These are phyloP conservation scores for Pseudofabraea citricarpa DNA, from an alignment of 2,329 filamentous ascomycete species.

Conservation along the genomic window DNA sequence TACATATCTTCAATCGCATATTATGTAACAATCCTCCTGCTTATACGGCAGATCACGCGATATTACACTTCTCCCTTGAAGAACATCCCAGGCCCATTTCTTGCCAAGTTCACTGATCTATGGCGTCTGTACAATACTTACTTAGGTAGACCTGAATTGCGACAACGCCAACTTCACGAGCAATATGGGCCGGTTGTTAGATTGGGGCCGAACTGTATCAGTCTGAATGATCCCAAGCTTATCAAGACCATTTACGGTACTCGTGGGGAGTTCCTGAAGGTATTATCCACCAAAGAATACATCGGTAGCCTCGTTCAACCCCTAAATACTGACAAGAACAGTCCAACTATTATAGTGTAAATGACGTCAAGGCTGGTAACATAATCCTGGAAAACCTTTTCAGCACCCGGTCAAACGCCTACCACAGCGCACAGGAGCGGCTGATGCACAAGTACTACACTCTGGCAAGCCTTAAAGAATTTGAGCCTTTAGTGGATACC, in stretches of 20 bases:
- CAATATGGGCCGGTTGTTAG: slow-evolving; percentile 18
- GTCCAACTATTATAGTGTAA: slow-evolving; percentile 19
- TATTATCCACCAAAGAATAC: too few species aligned
- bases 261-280: slow-evolving; percentile 16
- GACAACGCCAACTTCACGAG: slow-evolving; percentile 14
- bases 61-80: slow-evolving; percentile 10
- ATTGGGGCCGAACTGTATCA: slow-evolving; percentile 22
- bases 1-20: too few species aligned
- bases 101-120: slow-evolving; percentile 21
- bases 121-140: slow-evolving; percentile 20
- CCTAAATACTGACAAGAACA: too few species aligned
- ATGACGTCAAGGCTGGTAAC: slow-evolving; percentile 14
- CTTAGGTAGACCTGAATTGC: slow-evolving; percentile 13
- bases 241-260: slow-evolving; percentile 12
- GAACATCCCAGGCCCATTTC: slow-evolving; percentile 20
- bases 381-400: slow-evolving; percentile 16
- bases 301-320: too few species aligned
- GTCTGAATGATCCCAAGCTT: slow-evolving; percentile 18
- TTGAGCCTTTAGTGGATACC: slow-evolving; percentile 27
- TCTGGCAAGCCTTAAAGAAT: slow-evolving; percentile 7
- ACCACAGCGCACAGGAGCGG: slow-evolving; percentile 9
- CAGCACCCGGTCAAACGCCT: slow-evolving; percentile 13
- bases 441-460: slow-evolving; percentile 26
- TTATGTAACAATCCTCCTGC: too few species aligned
- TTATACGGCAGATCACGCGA: too few species aligned